Evolutionary conservation across 2,329 filamentous ascomycete genomes (phyloP).

Genomic region (Botrytis aclada): DNA sequence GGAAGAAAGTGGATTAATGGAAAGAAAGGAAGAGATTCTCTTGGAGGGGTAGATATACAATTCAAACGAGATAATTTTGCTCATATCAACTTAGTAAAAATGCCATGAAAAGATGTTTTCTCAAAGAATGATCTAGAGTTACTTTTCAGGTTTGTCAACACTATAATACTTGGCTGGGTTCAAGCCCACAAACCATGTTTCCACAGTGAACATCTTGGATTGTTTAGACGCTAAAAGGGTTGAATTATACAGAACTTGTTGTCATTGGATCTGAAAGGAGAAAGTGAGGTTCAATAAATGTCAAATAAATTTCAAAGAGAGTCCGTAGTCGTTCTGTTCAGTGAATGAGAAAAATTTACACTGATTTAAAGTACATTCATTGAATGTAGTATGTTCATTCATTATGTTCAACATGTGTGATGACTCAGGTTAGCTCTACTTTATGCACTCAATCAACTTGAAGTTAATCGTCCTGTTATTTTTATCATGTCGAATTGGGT

Average conservation of each 20-base stretch:
- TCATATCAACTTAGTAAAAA: not conserved
- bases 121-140: not conserved
- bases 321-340: fast-evolving
- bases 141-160: not conserved
- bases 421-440: not conserved
- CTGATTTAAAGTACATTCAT: not conserved
- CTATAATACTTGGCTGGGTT: fast-evolving
- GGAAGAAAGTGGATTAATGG: fast-evolving
- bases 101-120: not conserved
- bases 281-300: not conserved
- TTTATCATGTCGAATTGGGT: too few relatives aligned
- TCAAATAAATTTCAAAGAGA: fast-evolving
- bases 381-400: not conserved
- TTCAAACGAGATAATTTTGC: fast-evolving
- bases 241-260: not conserved
- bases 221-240: not conserved
- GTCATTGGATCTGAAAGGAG: not conserved
- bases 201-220: not conserved
- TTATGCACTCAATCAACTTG: not conserved
- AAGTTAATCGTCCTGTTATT: too few relatives aligned
- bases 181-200: not conserved
- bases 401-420: not conserved
- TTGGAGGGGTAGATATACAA: not conserved
- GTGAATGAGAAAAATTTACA: not conserved
- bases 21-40: not conserved